phyloP scores from a whole-genome alignment of 306 rosid genomes.

The Malus sylvestris region DNA sequence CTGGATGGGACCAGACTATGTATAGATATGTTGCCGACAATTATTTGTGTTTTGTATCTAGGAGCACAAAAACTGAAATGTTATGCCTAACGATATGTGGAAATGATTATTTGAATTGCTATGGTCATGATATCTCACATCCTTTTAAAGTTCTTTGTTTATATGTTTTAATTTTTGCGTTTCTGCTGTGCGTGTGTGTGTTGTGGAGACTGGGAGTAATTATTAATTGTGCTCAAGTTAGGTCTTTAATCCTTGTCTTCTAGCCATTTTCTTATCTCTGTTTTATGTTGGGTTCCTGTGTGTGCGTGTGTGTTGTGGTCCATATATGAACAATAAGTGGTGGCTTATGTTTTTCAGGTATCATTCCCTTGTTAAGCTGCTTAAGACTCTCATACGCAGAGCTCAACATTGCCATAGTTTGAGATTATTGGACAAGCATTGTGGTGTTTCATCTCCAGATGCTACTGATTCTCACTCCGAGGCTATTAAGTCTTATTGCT shows the following conservation, averaged over 20 bases:
- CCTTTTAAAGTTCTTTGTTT: neutral
- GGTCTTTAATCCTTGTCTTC: neutral
- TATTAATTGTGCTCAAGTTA: neutral
- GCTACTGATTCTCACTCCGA: slow-evolving; percentile 26
- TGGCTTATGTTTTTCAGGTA: slow-evolving; percentile 41
- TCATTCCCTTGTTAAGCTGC: slow-evolving; percentile 45
- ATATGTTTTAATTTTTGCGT: neutral
- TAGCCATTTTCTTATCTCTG: neutral
- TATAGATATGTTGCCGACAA: neutral
- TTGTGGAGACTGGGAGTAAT: neutral
- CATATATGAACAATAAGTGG: slow-evolving; percentile 5
- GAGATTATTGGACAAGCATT: slow-evolving; percentile 67
- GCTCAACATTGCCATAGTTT: slow-evolving; percentile 38
- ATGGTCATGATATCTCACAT: neutral
- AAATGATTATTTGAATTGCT: neutral
- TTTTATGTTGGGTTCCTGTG: neutral
- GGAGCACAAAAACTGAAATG: neutral
- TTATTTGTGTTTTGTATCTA: neutral
- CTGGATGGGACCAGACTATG: neutral
- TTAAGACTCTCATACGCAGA: slow-evolving; percentile 59
- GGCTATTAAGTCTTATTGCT: slow-evolving; percentile 44
- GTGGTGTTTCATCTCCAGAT: slow-evolving; percentile 40
- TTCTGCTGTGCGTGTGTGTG: neutral
- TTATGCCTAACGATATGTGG: neutral
- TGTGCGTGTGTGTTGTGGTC: neutral